phyloP scores from a whole-genome alignment of 2,329 filamentous ascomycete species.

The Colletotrichum musicola region DNA sequence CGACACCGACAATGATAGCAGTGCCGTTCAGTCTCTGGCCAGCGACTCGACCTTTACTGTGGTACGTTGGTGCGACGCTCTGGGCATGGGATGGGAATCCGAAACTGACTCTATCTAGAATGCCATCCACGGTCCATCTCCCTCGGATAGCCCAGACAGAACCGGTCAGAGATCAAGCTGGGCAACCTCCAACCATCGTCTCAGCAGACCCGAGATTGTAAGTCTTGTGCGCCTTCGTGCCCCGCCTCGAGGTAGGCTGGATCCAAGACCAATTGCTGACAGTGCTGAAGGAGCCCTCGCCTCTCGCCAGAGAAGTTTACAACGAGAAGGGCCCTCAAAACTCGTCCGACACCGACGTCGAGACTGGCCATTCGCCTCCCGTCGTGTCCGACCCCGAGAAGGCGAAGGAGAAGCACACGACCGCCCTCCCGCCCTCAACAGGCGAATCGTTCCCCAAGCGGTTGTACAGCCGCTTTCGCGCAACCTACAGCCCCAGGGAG shows the following conservation, averaged over 20 bases:
- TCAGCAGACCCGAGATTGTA: conserved; percentile 39
- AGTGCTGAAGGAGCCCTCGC: conserved; percentile 32
- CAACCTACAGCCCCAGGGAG: conserved; percentile 50
- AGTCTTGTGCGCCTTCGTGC: neutral
- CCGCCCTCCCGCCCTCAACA: conserved; percentile 23
- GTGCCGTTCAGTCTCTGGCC: conserved; percentile 36
- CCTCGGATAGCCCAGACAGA: conserved; percentile 4
- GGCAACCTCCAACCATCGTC: conserved; percentile 28
- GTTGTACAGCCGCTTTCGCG: conserved; percentile 44
- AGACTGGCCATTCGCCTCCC: conserved; percentile 26
- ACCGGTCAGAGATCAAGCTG: conserved; percentile 31
- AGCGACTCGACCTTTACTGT: conserved; percentile 41
- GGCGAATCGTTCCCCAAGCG: conserved; percentile 41
- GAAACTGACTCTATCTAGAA: conserved; percentile 28
- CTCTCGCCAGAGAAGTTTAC: conserved; percentile 33
- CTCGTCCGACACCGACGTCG: conserved; percentile 35
- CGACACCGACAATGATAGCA: conserved; percentile 40
- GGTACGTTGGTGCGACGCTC: conserved; percentile 19
- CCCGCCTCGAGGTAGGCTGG: neutral
- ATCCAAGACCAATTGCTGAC: neutral
- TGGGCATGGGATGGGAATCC: neutral
- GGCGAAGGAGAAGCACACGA: conserved; percentile 34
- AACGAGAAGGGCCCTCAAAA: conserved; percentile 33
- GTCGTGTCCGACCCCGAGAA: conserved; percentile 33
- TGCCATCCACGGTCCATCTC: conserved; percentile 14